Evolutionary conservation across 306 rosid species (phyloP).

Genomic region (Castanea mollissima): DNA sequence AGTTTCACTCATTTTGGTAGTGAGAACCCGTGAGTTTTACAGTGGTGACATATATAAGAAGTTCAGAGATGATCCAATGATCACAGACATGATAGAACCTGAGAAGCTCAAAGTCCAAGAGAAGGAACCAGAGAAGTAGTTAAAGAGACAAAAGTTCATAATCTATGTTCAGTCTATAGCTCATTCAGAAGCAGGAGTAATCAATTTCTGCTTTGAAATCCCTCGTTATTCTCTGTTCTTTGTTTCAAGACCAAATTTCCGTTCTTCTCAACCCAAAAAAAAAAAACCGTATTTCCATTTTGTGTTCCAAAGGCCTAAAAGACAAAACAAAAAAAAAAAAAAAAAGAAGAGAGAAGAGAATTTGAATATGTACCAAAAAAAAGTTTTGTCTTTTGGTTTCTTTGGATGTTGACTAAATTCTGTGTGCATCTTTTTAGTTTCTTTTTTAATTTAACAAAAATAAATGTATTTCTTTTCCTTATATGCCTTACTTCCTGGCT

Average conservation of each 20-base stretch:
- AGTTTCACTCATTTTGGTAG: conserved; percentile 30
- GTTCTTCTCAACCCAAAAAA: too few relatives aligned
- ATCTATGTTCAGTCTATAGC: background rate
- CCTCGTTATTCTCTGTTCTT: background rate
- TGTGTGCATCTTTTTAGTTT: too few relatives aligned
- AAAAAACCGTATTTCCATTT: background rate
- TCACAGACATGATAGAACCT: background rate
- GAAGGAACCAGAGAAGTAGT: background rate
- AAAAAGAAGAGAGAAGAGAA: background rate
- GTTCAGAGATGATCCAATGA: conserved; percentile 17
- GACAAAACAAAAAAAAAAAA: background rate
- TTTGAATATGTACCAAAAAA: background rate
- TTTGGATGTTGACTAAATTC: background rate
- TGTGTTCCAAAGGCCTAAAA: background rate
- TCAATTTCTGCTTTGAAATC: background rate
- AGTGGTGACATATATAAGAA: conserved; percentile 32
- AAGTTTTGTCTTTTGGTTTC: background rate
- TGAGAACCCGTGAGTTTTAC: conserved; percentile 30
- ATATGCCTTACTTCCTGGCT: too few relatives aligned
- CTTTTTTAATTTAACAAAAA: too few relatives aligned
- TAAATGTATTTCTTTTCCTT: too few relatives aligned
- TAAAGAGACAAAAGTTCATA: background rate
- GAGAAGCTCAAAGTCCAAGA: background rate
- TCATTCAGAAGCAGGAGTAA: background rate
- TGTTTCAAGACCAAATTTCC: too few relatives aligned